A percentile compares a stretch with the other conserved stretches of the same genome.
phyloP scores from a whole-genome alignment of 306 rosid species.

The Heteromeles arbutifolia region DNA sequence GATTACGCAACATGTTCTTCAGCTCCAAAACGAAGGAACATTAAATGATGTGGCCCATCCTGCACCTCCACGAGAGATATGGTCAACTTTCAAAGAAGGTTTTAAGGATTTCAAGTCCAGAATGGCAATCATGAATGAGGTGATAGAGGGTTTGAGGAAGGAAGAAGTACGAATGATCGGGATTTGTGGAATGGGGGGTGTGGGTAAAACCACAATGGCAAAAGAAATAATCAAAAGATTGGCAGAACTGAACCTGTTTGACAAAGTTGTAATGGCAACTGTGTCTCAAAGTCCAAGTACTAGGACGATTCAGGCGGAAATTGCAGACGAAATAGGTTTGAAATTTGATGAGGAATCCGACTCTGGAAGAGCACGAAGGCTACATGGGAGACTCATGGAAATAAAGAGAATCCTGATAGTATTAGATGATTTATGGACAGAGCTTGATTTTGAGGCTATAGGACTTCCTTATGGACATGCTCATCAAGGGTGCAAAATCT shows the following conservation, averaged over 20 bases:
- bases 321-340: neutral
- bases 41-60: neutral
- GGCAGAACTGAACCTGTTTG: neutral
- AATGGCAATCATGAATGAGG: neutral
- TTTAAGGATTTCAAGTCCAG: neutral
- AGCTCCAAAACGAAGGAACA: neutral
- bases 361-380: neutral
- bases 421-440: constrained; percentile 29
- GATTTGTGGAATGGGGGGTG: neutral
- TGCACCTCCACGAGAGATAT: neutral
- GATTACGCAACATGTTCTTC: neutral
- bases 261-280: neutral
- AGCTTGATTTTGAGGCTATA: constrained; percentile 8
- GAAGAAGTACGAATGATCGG: neutral
- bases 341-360: neutral
- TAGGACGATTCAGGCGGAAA: neutral
- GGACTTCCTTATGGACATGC: constrained; percentile 13
- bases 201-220: constrained; percentile 8
- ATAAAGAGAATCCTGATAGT: neutral
- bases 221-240: neutral
- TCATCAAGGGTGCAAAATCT: constrained; percentile 19
- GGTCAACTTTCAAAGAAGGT: neutral
- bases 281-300: neutral
- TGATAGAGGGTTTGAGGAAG: neutral
- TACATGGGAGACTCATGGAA: neutral